Evolutionary conservation across 805 yeast genomes (phyloP).

Genomic region (Wickerhamiella kazuoi): DNA sequence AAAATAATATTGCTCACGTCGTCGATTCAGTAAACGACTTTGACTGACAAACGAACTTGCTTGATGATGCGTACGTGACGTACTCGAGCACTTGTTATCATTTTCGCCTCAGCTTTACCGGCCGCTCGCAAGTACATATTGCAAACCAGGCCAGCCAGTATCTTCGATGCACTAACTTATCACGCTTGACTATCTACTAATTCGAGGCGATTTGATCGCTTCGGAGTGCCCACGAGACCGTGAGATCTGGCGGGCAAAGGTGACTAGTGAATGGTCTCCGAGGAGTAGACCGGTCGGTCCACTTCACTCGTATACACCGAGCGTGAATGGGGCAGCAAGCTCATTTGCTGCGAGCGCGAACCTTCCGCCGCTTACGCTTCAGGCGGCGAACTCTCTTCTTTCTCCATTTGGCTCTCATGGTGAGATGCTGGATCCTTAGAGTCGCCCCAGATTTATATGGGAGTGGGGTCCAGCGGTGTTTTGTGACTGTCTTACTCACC

Average conservation of each 20-base stretch:
- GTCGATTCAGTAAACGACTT: too few species aligned
- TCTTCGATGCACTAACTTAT: background rate
- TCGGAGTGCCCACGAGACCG: background rate
- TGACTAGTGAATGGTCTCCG: background rate
- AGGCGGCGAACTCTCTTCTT: conserved; percentile 99
- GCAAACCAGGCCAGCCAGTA: too few species aligned
- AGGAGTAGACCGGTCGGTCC: background rate
- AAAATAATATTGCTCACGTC: too few species aligned
- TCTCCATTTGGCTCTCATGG: conserved; percentile 78
- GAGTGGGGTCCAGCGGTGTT: too few species aligned
- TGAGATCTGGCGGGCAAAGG: background rate
- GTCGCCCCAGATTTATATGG: background rate
- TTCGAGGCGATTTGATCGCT: background rate
- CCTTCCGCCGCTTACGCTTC: conserved; percentile 99
- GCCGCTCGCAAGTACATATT: too few species aligned
- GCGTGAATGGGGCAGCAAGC: conserved; percentile 4
- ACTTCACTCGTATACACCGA: background rate
- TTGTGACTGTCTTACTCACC: too few species aligned
- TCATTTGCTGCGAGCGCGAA: conserved; percentile 84
- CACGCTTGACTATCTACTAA: background rate
- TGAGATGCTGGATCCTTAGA: conserved; percentile 5
- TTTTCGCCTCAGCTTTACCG: too few species aligned
- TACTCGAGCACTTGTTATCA: too few species aligned
- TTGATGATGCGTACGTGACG: too few species aligned
- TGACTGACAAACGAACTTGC: too few species aligned